phyloP scores from a whole-genome alignment of 257 asterid genomes.

The Linderniella brevidens region DNA sequence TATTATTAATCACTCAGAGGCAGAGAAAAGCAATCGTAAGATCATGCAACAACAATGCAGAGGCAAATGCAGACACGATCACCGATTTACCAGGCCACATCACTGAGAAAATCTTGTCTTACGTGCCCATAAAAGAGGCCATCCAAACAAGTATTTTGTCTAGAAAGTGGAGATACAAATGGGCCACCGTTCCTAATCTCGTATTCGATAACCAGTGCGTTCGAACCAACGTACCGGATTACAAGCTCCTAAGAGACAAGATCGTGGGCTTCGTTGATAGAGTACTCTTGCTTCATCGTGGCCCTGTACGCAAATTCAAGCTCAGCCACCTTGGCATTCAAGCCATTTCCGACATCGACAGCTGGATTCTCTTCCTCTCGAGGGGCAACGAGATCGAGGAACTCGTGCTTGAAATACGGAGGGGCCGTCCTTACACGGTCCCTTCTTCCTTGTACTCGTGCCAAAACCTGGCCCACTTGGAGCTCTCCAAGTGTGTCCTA shows the following conservation, averaged over 20 bases:
- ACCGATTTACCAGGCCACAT: conserved; percentile 74
- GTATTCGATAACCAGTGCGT: conserved; percentile 84
- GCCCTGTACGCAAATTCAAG: conserved; percentile 71
- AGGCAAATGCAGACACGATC: conserved; percentile 52
- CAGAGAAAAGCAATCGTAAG: conserved; percentile 42
- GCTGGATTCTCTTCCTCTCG: conserved; percentile 83
- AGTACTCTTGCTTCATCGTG: conserved; percentile 71
- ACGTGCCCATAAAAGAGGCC: conserved; percentile 68
- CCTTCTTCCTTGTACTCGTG: conserved; percentile 62
- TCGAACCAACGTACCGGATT: conserved; percentile 61
- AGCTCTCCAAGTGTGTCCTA: conserved; percentile 78
- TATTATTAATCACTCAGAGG: too few relatives aligned
- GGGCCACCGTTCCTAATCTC: conserved; percentile 68
- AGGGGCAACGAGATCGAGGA: conserved; percentile 63
- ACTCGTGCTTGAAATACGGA: conserved; percentile 87
- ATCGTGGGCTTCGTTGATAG: conserved; percentile 76
- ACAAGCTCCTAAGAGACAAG: conserved; percentile 41
- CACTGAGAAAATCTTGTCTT: conserved; percentile 65
- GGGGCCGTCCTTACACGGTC: conserved; percentile 81
- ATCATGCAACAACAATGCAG: conserved; percentile 25
- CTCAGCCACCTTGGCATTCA: conserved; percentile 90
- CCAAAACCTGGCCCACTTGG: conserved; percentile 66
- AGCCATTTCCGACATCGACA: conserved; percentile 73
- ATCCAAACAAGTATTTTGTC: conserved; percentile 73
- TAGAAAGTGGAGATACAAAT: conserved; percentile 92